Evolutionary conservation across 2,329 filamentous ascomycete genomes (phyloP).

Genomic region (Aspergillus brasiliensis): DNA sequence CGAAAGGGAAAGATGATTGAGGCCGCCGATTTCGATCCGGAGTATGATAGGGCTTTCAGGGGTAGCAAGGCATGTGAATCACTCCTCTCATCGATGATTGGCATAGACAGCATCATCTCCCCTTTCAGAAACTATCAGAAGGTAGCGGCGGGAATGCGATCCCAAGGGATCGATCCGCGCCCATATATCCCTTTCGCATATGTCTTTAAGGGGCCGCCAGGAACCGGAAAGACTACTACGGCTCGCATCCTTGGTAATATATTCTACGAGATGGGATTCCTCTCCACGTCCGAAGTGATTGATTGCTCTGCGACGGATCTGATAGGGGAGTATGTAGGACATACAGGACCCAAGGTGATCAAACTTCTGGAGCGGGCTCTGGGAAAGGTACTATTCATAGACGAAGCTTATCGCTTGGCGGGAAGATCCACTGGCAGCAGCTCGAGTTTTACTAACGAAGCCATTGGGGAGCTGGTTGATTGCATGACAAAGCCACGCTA

Average conservation of each 20-base stretch:
- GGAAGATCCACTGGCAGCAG: constrained; percentile 37
- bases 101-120: not conserved
- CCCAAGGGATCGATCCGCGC: not conserved
- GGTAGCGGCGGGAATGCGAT: not conserved
- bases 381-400: constrained; percentile 67
- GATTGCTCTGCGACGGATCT: constrained; percentile 69
- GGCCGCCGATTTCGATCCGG: not conserved
- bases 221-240: constrained; percentile 70
- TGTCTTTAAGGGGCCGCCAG: constrained; percentile 29
- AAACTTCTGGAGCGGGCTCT: constrained; percentile 61
- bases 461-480: constrained; percentile 17
- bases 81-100: not conserved
- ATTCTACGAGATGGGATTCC: constrained; percentile 71
- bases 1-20: not conserved
- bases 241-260: constrained; percentile 71
- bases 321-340: constrained; percentile 66
- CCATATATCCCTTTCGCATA: constrained; percentile 2
- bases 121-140: not conserved
- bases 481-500: constrained; percentile 6
- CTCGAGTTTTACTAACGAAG: constrained; percentile 33
- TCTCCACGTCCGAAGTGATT: constrained; percentile 59
- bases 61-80: not conserved
- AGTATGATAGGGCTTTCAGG: not conserved
- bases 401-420: constrained; percentile 67
- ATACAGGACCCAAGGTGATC: constrained; percentile 66